These are phyloP conservation scores for Trypanosoma grayi DNA, from an alignment of 208 protist genomes.

Conservation along the genomic window DNA sequence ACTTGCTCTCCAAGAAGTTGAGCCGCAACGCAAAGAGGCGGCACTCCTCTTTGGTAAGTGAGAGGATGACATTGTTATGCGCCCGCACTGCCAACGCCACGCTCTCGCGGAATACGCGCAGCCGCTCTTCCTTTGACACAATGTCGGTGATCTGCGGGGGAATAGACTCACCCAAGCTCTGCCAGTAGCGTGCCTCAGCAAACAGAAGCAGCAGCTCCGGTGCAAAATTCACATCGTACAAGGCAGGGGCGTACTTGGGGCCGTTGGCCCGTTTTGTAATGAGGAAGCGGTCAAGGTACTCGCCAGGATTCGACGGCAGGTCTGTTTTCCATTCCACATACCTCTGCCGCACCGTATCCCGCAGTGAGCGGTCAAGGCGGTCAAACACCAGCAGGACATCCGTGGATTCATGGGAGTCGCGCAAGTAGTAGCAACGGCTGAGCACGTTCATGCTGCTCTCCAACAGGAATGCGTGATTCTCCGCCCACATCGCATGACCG, in stretches of 20 bases:
- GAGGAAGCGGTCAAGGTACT: slow-evolving; percentile 88
- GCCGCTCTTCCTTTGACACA: slow-evolving; percentile 83
- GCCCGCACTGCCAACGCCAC: slow-evolving; percentile 94
- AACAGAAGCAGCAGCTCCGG: slow-evolving; percentile 92
- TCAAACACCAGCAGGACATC: slow-evolving; percentile 79
- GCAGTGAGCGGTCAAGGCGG: slow-evolving; percentile 76
- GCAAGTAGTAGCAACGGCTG: slow-evolving; percentile 80
- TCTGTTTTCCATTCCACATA: slow-evolving; percentile 75
- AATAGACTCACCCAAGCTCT: slow-evolving; percentile 83
- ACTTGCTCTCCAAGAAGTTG: slow-evolving; percentile 90
- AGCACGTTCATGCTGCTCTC: slow-evolving; percentile 49
- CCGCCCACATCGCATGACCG: slow-evolving; percentile 92
- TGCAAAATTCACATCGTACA: slow-evolving; percentile 95
- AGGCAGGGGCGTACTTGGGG: slow-evolving; percentile 43
- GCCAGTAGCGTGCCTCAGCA: slow-evolving; percentile 94
- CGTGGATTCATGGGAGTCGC: slow-evolving; percentile 71
- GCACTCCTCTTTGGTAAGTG: slow-evolving; percentile 88
- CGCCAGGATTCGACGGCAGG: slow-evolving; percentile 61
- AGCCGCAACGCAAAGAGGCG: slow-evolving; percentile 94
- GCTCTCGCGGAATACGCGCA: slow-evolving; percentile 95
- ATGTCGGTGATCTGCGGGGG: slow-evolving; percentile 88
- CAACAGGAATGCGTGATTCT: slow-evolving; percentile 59
- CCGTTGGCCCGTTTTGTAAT: slow-evolving; percentile 60
- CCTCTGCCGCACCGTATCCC: slow-evolving; percentile 75
- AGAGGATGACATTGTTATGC: slow-evolving; percentile 94